These are phyloP conservation scores for Senna tora DNA, from an alignment of 306 rosid species.

Conservation along the genomic window DNA sequence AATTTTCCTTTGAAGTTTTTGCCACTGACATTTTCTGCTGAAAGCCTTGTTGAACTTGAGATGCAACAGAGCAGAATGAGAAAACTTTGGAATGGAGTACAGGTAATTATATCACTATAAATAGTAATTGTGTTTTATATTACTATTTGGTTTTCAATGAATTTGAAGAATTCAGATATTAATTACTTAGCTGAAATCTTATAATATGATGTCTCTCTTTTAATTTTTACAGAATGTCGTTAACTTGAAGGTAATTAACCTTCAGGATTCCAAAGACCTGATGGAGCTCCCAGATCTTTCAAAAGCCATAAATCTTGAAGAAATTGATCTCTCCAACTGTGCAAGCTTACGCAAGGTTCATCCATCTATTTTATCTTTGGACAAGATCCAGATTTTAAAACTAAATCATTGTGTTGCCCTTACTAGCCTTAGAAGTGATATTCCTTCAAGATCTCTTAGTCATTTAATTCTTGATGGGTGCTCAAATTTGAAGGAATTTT, in stretches of 20 bases:
- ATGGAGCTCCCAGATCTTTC: slow-evolving; percentile 1
- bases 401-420: not conserved
- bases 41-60: not conserved
- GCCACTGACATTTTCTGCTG: not conserved
- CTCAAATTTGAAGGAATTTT: not conserved
- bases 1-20: not conserved
- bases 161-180: no score
- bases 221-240: not conserved
- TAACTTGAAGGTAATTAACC: not conserved
- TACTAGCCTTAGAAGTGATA: not conserved
- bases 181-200: no score
- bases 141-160: not conserved
- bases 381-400: not conserved
- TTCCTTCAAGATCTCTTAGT: not conserved
- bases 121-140: not conserved
- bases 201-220: not conserved
- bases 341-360: not conserved
- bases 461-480: not conserved
- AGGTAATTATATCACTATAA: not conserved
- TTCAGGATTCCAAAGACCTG: not conserved
- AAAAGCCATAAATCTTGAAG: not conserved
- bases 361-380: not conserved
- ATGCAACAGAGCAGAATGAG: not conserved
- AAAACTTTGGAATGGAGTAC: not conserved
- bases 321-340: not conserved